Percentiles rank a stretch among this genome's conserved stretches.
phyloP scores from a whole-genome alignment of 305 asterid species.

The Fraxinus angustifolia region DNA sequence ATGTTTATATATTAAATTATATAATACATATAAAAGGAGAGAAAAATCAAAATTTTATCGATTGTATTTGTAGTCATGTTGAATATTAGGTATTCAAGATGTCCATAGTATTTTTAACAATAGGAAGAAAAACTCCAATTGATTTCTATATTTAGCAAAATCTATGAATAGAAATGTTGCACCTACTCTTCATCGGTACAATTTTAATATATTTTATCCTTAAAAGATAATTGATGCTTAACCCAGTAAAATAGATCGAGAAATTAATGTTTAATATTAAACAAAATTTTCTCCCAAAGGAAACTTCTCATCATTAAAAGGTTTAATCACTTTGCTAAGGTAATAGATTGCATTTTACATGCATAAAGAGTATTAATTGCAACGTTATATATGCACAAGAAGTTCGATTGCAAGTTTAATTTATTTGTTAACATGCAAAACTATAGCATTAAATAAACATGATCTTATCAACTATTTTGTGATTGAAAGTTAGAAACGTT shows the following conservation, averaged over 20 bases:
- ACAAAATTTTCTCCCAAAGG: neutral
- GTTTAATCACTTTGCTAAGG: neutral
- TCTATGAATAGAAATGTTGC: neutral
- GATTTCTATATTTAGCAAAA: neutral
- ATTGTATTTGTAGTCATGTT: neutral
- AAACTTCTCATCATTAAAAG: neutral
- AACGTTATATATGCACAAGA: neutral
- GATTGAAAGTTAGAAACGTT: neutral
- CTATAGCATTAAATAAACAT: neutral
- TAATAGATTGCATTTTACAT: neutral
- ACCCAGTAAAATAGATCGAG: neutral
- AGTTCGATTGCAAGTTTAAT: neutral
- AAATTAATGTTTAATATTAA: neutral
- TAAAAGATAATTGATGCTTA: neutral
- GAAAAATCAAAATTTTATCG: neutral
- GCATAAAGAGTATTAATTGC: neutral
- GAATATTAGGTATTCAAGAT: neutral
- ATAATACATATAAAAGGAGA: neutral
- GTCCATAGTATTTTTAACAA: neutral
- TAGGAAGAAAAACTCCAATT: neutral
- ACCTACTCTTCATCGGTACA: neutral
- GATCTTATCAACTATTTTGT: neutral
- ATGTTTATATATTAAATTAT: neutral
- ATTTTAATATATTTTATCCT: neutral
- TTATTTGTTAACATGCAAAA: neutral